These are phyloP conservation scores for Colletotrichum simmondsii DNA, from an alignment of 2,329 filamentous ascomycete genomes.

Conservation along the genomic window DNA sequence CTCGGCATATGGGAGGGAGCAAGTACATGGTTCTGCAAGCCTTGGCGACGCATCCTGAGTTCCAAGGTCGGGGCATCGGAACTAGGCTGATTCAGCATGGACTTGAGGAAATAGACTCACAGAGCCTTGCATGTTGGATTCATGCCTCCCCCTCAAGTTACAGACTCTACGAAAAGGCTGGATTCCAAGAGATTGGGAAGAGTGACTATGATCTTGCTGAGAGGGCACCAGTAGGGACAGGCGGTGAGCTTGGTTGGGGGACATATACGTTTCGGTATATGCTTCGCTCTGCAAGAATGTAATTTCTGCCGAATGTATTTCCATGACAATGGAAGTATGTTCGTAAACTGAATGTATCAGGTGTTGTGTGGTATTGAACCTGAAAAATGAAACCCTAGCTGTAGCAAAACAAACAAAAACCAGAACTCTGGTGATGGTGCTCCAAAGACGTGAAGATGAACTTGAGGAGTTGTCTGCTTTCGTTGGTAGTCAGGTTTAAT, in stretches of 20 bases:
- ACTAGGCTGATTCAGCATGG: background rate
- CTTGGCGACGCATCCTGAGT: slow-evolving; percentile 5
- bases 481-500: too few species aligned
- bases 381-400: too few species aligned
- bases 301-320: background rate
- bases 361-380: too few species aligned
- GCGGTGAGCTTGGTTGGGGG: background rate
- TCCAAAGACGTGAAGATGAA: too few species aligned
- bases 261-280: slow-evolving; percentile 17
- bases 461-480: too few species aligned
- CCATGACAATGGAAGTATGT: background rate
- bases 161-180: slow-evolving; percentile 1
- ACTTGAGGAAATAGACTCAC: background rate
- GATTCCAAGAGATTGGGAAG: slow-evolving; percentile 12
- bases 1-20: background rate
- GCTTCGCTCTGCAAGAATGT: background rate
- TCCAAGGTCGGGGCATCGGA: slow-evolving; percentile 5
- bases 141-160: slow-evolving; percentile 17
- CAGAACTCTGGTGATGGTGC: too few species aligned
- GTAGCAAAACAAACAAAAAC: too few species aligned
- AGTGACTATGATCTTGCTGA: slow-evolving; percentile 17
- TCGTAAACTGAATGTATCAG: too few species aligned
- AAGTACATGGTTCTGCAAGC: slow-evolving; percentile 12
- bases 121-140: slow-evolving; percentile 2
- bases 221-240: background rate